Conservation (phyloP, 805 yeast genomes). For the Zygotorulaspora danielsina region DNA sequence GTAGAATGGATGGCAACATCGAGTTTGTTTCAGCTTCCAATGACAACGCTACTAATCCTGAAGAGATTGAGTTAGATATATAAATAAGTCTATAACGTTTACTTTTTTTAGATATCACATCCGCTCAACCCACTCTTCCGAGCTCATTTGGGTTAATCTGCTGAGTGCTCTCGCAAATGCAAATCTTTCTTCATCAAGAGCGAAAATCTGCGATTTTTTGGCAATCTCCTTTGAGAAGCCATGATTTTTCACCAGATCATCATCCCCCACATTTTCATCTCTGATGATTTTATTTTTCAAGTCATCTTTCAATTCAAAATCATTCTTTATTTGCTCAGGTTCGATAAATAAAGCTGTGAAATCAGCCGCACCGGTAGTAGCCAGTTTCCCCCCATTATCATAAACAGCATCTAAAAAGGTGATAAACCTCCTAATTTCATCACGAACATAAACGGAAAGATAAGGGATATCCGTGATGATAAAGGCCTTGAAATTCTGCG, state of each 20-base stretch:
- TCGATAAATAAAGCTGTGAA: constrained; percentile 84
- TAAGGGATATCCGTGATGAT: constrained; percentile 93
- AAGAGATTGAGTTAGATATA: constrained; percentile 56
- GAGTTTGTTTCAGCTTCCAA: constrained; percentile 50
- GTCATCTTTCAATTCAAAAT: constrained; percentile 32
- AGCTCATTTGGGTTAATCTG: constrained; percentile 89
- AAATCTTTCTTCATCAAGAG: constrained; percentile 89
- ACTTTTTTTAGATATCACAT: constrained; percentile 5
- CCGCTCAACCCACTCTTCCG: constrained; percentile 80
- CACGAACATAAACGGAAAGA: constrained; percentile 70
- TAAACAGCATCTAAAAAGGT: constrained; percentile 94
- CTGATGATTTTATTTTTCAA: constrained; percentile 30
- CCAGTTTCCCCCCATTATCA: constrained; percentile 82
- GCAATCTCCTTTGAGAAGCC: constrained; percentile 73
- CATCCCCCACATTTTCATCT: constrained; percentile 38
- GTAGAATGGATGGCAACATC: constrained; percentile 28
- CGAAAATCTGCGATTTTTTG: constrained; percentile 69
- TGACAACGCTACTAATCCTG: constrained; percentile 43
- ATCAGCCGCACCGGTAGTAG: constrained; percentile 84
- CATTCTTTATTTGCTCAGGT: constrained; percentile 51
- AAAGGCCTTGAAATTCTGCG: constrained; percentile 67
- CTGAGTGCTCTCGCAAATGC: constrained; percentile 95
- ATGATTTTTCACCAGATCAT: constrained; percentile 64
- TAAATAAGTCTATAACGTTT: constrained; percentile 12
- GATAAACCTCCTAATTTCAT: constrained; percentile 84